A percentile compares a stretch with the other conserved stretches of the same genome.
Evolutionary conservation across 139 green algal genomes (phyloP).

Genomic region (Tetratostichococcus sp.): DNA sequence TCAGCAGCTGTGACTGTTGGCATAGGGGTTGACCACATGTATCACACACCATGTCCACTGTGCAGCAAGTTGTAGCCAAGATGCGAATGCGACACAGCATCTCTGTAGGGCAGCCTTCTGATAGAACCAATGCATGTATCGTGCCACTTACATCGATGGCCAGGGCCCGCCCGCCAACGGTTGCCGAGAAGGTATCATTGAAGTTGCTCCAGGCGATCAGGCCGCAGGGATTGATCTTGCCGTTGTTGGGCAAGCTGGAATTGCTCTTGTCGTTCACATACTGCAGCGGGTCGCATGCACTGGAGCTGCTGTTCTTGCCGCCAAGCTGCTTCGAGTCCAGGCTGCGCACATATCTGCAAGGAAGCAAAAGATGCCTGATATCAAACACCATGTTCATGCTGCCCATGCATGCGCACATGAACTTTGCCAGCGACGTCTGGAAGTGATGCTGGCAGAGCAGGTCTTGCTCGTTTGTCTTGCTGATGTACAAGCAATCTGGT

Average conservation of each 20-base stretch:
- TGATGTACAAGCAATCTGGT: no score
- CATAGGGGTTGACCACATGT: background rate
- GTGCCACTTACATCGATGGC: slow-evolving; percentile 9
- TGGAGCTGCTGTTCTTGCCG: slow-evolving; percentile 7
- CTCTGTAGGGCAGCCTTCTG: no score
- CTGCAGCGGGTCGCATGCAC: slow-evolving; percentile 51
- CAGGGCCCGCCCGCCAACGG: background rate
- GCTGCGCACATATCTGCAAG: slow-evolving; percentile 67
- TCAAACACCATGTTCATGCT: no score
- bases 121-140: no score
- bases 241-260: slow-evolving; percentile 17
- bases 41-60: background rate
- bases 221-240: slow-evolving; percentile 86
- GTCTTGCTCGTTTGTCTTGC: no score
- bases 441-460: no score
- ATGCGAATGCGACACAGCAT: no score
- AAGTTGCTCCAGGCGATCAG: slow-evolving; percentile 89
- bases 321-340: slow-evolving; percentile 73
- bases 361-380: no score
- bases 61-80: no score
- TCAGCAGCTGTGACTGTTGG: no score
- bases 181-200: slow-evolving; percentile 81
- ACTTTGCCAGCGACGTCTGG: no score
- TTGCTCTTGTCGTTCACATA: slow-evolving; percentile 26
- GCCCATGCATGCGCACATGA: no score